Evolutionary conservation across 2,329 filamentous ascomycete species (phyloP).

Genomic region (Pseudocercospora pini-densiflorae): DNA sequence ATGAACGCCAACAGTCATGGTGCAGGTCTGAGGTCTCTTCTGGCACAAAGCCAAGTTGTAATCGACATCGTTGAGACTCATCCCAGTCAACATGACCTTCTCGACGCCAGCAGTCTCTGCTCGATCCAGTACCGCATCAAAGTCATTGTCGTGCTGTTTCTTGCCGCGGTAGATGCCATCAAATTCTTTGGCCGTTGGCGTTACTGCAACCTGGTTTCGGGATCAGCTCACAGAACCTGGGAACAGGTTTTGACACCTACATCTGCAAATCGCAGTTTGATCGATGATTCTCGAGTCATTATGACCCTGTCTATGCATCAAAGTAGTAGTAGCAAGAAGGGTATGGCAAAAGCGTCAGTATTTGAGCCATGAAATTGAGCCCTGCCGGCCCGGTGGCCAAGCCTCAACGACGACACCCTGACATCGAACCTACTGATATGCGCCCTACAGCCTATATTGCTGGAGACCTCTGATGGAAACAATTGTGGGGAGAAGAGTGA

Average conservation of each 20-base stretch:
- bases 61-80: constrained; percentile 49
- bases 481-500: too few relatives aligned
- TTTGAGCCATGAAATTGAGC: too few relatives aligned
- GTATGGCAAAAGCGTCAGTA: too few relatives aligned
- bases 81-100: constrained; percentile 45
- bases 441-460: too few relatives aligned
- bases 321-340: background rate
- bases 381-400: too few relatives aligned
- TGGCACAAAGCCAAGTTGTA: constrained; percentile 34
- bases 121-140: constrained; percentile 49
- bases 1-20: constrained; percentile 56
- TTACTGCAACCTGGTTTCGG: constrained; percentile 38
- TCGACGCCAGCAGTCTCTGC: constrained; percentile 48
- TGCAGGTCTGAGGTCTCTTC: constrained; percentile 40
- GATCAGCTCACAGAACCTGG: background rate
- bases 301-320: too few relatives aligned
- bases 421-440: too few relatives aligned
- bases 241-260: too few relatives aligned
- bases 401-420: too few relatives aligned
- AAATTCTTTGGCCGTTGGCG: constrained; percentile 48
- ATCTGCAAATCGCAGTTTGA: too few relatives aligned
- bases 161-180: constrained; percentile 57
- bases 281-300: too few relatives aligned
- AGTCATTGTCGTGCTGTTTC: constrained; percentile 54
- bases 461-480: too few relatives aligned